phyloP scores from a whole-genome alignment of 768 basidiomycete species.

The Suillus clintonianus region DNA sequence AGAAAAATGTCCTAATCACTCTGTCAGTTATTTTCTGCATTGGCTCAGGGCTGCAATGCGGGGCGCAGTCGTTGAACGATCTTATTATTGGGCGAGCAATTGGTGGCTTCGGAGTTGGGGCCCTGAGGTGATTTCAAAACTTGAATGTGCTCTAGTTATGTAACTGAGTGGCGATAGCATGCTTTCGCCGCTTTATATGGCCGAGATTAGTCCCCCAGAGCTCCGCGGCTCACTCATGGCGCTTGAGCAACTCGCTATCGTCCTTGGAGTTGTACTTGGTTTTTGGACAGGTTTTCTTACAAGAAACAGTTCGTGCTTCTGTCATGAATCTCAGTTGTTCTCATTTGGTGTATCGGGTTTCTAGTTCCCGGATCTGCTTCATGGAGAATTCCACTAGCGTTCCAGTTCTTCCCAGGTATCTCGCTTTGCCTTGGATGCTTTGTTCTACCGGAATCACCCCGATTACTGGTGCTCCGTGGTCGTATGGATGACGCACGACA shows the following conservation, averaged over 20 bases:
- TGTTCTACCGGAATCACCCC: conserved; percentile 51
- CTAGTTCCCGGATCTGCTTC: conserved; percentile 63
- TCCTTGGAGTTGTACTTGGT: conserved; percentile 77
- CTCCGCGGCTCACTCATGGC: conserved; percentile 77
- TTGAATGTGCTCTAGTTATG: neutral
- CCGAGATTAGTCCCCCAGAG: conserved; percentile 83
- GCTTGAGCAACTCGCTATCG: conserved; percentile 80
- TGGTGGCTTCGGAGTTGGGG: conserved; percentile 82
- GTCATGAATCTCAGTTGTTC: neutral
- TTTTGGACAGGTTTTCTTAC: conserved; percentile 84
- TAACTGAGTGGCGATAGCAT: conserved; percentile 47
- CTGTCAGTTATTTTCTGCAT: conserved; percentile 64
- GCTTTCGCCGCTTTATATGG: conserved; percentile 81
- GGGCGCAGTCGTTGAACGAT: conserved; percentile 54
- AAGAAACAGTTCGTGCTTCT: conserved; percentile 49
- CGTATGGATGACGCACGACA: conserved; percentile 55
- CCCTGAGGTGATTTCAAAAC: conserved; percentile 49
- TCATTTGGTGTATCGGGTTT: neutral
- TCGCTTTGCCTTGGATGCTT: conserved; percentile 62
- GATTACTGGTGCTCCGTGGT: conserved; percentile 50
- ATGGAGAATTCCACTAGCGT: conserved; percentile 76
- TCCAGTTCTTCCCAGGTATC: conserved; percentile 71
- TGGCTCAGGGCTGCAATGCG: conserved; percentile 70
- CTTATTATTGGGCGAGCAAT: conserved; percentile 72
- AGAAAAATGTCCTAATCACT: neutral